Base-by-base conservation (phyloP, 495 filamentous ascomycete species). In the Cercophora samala region DNA sequence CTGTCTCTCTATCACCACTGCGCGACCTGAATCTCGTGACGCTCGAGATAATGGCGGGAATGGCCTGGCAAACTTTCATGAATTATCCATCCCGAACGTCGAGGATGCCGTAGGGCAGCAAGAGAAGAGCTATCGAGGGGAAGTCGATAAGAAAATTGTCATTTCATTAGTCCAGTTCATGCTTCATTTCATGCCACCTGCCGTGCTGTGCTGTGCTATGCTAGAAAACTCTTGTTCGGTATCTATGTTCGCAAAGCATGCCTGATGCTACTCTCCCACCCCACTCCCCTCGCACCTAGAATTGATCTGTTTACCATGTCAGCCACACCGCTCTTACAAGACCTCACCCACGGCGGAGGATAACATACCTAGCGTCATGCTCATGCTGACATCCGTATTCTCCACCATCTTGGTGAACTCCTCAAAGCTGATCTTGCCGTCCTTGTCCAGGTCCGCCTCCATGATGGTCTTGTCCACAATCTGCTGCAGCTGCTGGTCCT, bases 391-490 rank as follows among this genome's bases (percentile, higher is more conserved):
- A 79, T 99, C 95, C 29, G 95, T 99, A 76, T 90, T 96, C 84
- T 97, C 93, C 59, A 99, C 96, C 96, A 99, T 97, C 80, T 93
- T 91, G 60, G 87, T 92, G 80, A 99, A 99, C 84, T 99, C 95
- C 82, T 97, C 93, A 73, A 99, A 99, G 82, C 91, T 96, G 82
- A 99, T 98, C 84, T 96, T 96, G 70, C 95, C 95, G 80, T 99
- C 95, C 54, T 87, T 85, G 78, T 99, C 96, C 73, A 91, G 86
- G 78, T 99, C 95, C 56, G 95, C 96, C 82, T 99, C 95, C 95
- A 98, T 98, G 75, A 99, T 99, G 62, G 95, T 99, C 87, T 99
- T 99, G 81, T 99, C 95, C 67, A 99, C 95, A 69, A 93, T 93
- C 83, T 94, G 95, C 80, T 99, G 95, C 79, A 99, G 81, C 80